Conservation (phyloP, 495 filamentous ascomycete genomes). For the Emericellopsis terricola region DNA sequence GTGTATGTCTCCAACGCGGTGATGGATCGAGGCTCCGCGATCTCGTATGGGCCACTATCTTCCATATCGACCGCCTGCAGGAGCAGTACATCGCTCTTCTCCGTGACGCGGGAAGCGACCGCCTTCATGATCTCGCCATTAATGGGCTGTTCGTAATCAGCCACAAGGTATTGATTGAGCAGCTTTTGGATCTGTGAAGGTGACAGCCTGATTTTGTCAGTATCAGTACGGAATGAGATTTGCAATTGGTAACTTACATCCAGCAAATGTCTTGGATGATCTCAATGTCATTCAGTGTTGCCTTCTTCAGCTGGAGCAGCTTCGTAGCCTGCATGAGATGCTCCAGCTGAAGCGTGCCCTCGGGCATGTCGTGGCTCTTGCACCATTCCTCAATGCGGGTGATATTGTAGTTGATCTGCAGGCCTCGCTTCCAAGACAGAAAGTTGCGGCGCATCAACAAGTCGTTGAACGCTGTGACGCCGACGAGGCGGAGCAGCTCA, state of each 20-base stretch:
- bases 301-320: conserved; percentile 96
- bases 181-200: conserved; percentile 99
- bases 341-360: conserved; percentile 92
- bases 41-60: conserved; percentile 98
- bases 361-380: conserved; percentile 99
- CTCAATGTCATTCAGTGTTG: conserved; percentile 96
- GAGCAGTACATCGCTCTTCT: conserved; percentile 93
- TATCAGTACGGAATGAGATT: conserved; percentile 3
- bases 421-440: conserved; percentile 95
- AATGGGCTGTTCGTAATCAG: conserved; percentile 98
- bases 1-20: conserved; percentile 96
- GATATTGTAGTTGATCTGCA: conserved; percentile 99
- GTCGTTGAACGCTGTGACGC: conserved; percentile 98
- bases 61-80: conserved; percentile 96
- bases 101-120: conserved; percentile 88
- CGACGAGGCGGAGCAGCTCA: conserved; percentile 82
- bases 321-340: conserved; percentile 99
- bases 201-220: conserved; percentile 47
- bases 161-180: conserved; percentile 94
- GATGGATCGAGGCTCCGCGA: conserved; percentile 89
- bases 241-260: conserved; percentile 51
- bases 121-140: conserved; percentile 99
- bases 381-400: conserved; percentile 99
- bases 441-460: conserved; percentile 95
- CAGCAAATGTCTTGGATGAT: conserved; percentile 99